phyloP scores from a whole-genome alignment of 768 basidiomycete species.

The Boletus vinaceobasis region DNA sequence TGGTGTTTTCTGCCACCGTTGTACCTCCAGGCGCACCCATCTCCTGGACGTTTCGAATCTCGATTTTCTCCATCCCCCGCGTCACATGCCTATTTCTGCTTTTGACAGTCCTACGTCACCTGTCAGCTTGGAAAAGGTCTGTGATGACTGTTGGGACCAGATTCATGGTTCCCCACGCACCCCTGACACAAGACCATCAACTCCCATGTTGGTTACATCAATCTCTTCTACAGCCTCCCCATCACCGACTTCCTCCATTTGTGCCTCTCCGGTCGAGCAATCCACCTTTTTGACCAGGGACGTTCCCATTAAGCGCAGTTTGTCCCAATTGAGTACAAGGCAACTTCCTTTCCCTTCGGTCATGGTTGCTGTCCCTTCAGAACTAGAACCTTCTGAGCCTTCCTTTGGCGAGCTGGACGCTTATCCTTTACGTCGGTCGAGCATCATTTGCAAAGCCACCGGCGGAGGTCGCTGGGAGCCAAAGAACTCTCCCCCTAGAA shows the following conservation, averaged over 20 bases:
- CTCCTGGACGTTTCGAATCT: conserved; percentile 75
- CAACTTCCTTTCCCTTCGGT: conserved; percentile 26
- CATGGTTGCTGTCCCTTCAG: conserved; percentile 16
- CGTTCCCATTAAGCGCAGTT: conserved; percentile 24
- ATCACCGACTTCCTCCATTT: conserved; percentile 35
- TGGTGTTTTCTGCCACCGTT: conserved; percentile 67
- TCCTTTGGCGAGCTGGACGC: conserved; percentile 69
- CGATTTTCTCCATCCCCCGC: conserved; percentile 67
- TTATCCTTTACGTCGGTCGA: conserved; percentile 67
- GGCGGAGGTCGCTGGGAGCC: conserved; percentile 83
- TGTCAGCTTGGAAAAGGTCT: conserved; percentile 58
- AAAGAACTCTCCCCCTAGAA: conserved; percentile 42
- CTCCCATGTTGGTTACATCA: conserved; percentile 38
- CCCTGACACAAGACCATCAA: conserved; percentile 36
- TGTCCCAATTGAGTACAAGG: conserved; percentile 28
- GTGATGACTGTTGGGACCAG: conserved; percentile 75
- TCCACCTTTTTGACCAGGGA: conserved; percentile 17
- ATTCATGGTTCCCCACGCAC: conserved; percentile 55
- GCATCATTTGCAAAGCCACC: conserved; percentile 69
- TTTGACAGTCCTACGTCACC: conserved; percentile 63
- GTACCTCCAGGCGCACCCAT: conserved; percentile 55
- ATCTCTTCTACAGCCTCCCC: conserved; percentile 28
- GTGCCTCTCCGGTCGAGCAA: conserved; percentile 32
- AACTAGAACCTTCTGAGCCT: conserved; percentile 36
- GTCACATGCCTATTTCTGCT: conserved; percentile 53